Percentiles rank a stretch among this genome's conserved stretches.
These are phyloP conservation scores for Dysphania ambrosioides DNA, from an alignment of 148 eudicot genomes.

Conservation along the genomic window DNA sequence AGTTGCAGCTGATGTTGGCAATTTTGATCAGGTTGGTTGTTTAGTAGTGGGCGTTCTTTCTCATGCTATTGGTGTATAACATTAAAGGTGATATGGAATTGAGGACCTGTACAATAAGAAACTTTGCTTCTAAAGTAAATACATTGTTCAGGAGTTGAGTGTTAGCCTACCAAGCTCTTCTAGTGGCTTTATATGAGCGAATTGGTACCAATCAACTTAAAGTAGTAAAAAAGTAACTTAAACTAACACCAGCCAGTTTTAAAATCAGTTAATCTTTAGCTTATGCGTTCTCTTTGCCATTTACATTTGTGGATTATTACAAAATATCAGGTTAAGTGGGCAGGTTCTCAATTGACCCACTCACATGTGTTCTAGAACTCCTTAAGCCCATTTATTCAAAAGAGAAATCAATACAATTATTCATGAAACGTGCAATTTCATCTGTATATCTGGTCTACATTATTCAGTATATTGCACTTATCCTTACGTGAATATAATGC, in stretches of 20 bases:
- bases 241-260: background rate
- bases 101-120: no score
- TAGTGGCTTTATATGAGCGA: background rate
- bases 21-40: constrained; percentile 53
- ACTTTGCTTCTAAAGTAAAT: background rate
- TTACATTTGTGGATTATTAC: background rate
- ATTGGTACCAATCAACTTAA: background rate
- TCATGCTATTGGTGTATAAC: background rate
- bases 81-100: background rate
- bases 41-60: constrained; percentile 8
- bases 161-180: background rate
- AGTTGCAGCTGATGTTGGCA: constrained; percentile 81
- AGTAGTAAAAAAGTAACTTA: background rate
- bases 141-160: background rate
- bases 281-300: background rate
- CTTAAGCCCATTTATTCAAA: no score
- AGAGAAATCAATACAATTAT: no score
- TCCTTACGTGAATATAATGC: background rate
- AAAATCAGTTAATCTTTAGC: background rate
- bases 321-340: background rate
- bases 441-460: background rate
- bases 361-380: background rate
- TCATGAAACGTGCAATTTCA: no score
- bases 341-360: background rate
- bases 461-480: no score